Evolutionary conservation across 208 protist species (phyloP), one percentile per base, ranked within the genome.

Genomic region (Acanthamoeba healyi): DNA sequence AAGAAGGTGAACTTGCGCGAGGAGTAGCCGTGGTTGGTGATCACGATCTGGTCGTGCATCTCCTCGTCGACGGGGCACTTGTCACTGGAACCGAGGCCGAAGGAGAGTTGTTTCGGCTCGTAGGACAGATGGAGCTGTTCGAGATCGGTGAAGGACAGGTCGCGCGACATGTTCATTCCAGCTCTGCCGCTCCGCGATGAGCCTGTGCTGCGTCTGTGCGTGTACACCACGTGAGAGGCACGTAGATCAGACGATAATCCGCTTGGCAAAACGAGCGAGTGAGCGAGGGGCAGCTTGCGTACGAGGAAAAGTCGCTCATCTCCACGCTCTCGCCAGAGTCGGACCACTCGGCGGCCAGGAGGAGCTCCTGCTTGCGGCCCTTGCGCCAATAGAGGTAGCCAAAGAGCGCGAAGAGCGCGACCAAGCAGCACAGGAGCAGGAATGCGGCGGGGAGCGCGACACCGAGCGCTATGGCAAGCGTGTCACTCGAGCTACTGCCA

Each of bases 21-120:
- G 24, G 86, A 36, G 15, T 63, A 22, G 40, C 86, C 86, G 44
- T 67, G 77, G 32, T 92, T 92, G 46, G 86, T 92, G 56, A 92
- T 40, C 4, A 51, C 44, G 56, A 92, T 92, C 54, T 40, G 29
- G 86, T 92, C 86, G 22, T 49, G 86, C 24, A 92, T 32, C 40
- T 92, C 86, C 54, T 92, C 58, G 56, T 92, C 86, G 14, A 92
- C 54, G 61, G 86, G 86, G 61, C 86, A 92, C 40, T 92, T 92
- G 61, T 46, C 61, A 29, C 36, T 92, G 15, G 54, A 32, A 15
- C 61, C 86, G 12, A 92, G 56, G 26, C 86, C 86, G 44, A 92
- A 92, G 54, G 17, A n/a, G 26, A 92, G 61, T 5, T 15, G 7
- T 40, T 92, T 92, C 54, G 86, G 86, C 56, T 92, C 86, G 40